phyloP scores from a whole-genome alignment of 495 filamentous ascomycete species.

The Trichoderma reesei region DNA sequence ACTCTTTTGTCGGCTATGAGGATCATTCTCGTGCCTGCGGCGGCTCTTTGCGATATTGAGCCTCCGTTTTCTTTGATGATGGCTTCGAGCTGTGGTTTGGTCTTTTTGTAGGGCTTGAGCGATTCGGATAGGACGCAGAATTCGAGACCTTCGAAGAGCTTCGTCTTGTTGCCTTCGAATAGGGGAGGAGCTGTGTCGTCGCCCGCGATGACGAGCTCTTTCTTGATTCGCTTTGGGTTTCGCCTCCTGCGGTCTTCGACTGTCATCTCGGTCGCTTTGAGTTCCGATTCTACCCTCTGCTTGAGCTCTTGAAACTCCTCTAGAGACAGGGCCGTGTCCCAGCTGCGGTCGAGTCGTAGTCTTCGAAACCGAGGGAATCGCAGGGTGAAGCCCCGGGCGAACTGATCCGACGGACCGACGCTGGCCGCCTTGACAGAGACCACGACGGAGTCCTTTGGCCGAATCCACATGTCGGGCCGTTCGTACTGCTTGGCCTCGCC shows the following conservation, averaged over 20 bases:
- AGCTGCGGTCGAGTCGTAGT: slow-evolving; percentile 70
- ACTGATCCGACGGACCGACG: slow-evolving; percentile 61
- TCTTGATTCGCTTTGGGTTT: slow-evolving; percentile 51
- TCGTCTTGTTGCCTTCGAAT: slow-evolving; percentile 43
- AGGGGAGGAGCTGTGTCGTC: slow-evolving; percentile 36
- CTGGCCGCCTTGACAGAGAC: slow-evolving; percentile 86
- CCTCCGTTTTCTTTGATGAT: slow-evolving; percentile 84
- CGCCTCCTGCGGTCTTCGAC: slow-evolving; percentile 65
- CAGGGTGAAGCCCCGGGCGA: slow-evolving; percentile 67
- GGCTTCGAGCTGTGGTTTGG: slow-evolving; percentile 73
- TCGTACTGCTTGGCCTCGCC: slow-evolving; percentile 62
- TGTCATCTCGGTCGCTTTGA: slow-evolving; percentile 61
- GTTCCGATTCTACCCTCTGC: slow-evolving; percentile 58
- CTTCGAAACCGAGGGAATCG: slow-evolving; percentile 88
- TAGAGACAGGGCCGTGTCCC: slow-evolving; percentile 68
- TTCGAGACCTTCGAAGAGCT: slow-evolving; percentile 58
- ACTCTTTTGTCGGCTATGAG: slow-evolving; percentile 75
- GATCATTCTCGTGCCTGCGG: slow-evolving; percentile 48
- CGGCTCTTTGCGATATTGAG: slow-evolving; percentile 65
- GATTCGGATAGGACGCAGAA: slow-evolving; percentile 56
- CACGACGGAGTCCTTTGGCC: slow-evolving; percentile 77
- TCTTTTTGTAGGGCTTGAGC: slow-evolving; percentile 46
- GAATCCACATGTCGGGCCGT: slow-evolving; percentile 87
- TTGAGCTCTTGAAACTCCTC: slow-evolving; percentile 69
- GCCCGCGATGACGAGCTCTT: slow-evolving; percentile 65